phyloP scores from a whole-genome alignment of 225 moss, liverwort and hornwort species.

The Climacium dendroides region DNA sequence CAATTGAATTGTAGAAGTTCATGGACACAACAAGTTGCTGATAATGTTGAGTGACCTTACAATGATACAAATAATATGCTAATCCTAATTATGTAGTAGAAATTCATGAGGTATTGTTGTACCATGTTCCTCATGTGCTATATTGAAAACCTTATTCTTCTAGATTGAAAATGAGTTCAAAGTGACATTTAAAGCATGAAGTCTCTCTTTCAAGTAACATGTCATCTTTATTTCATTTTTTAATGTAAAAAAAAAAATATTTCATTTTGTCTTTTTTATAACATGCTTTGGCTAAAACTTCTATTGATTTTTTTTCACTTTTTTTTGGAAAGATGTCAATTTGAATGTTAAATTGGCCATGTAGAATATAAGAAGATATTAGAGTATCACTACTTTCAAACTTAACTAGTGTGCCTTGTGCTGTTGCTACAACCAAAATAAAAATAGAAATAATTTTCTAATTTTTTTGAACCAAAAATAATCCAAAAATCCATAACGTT shows the following conservation, averaged over 20 bases:
- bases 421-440: too few species aligned
- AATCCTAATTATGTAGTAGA: fast-evolving
- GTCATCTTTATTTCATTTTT: neutral
- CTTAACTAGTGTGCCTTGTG: too few species aligned
- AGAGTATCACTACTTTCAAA: neutral
- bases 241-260: neutral
- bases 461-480: too few species aligned
- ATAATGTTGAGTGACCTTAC: neutral
- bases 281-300: neutral
- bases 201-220: neutral
- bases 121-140: fast-evolving
- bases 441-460: too few species aligned
- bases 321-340: neutral
- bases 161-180: neutral
- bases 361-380: neutral
- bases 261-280: neutral
- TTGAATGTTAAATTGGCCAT: neutral
- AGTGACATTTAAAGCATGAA: neutral
- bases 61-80: neutral
- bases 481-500: too few species aligned
- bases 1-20: neutral
- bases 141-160: neutral
- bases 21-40: too few species aligned
- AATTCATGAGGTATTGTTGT: neutral
- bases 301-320: neutral